Conservation (phyloP, 2,329 filamentous ascomycete genomes). For the Cephalotrichum gorgonifer region DNA sequence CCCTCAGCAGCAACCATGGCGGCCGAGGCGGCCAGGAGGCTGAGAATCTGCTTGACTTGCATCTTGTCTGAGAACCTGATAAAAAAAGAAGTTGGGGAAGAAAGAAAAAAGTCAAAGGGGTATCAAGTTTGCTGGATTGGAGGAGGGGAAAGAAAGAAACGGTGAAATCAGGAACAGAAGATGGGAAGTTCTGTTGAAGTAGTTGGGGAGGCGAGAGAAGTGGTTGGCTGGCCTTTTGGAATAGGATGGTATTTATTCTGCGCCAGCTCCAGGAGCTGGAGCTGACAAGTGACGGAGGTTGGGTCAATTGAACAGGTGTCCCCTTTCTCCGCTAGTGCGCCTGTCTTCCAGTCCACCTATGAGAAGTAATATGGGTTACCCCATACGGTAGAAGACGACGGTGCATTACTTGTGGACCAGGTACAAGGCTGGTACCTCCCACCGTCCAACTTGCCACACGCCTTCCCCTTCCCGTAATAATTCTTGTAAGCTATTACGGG, state of each 20-base stretch:
- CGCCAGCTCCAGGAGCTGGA: conserved; percentile 8
- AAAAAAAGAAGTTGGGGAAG: neutral
- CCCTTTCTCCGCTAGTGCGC: conserved; percentile 16
- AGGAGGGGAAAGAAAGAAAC: conserved; percentile 3
- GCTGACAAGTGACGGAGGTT: conserved; percentile 12
- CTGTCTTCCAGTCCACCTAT: neutral
- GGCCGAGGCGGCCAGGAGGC: conserved; percentile 44
- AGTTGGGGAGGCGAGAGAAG: conserved; percentile 13
- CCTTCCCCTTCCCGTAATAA: no score
- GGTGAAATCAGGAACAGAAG: conserved; percentile 7
- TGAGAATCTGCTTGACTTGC: conserved; percentile 40
- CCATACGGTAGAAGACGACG: neutral
- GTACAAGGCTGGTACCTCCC: neutral
- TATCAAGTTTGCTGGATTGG: conserved; percentile 1
- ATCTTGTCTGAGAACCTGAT: conserved; percentile 23
- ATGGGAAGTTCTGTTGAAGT: conserved; percentile 9
- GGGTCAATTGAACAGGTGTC: conserved; percentile 32
- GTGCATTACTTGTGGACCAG: neutral
- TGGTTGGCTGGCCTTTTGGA: conserved; percentile 7
- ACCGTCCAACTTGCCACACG: neutral
- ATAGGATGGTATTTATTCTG: conserved; percentile 22
- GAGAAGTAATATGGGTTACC: no score
- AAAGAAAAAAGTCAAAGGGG: conserved; percentile 4
- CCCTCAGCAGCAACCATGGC: conserved; percentile 47
- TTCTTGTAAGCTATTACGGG: neutral